Conservation (phyloP, 305 asterid species). For the Caryopteris hybrid region DNA sequence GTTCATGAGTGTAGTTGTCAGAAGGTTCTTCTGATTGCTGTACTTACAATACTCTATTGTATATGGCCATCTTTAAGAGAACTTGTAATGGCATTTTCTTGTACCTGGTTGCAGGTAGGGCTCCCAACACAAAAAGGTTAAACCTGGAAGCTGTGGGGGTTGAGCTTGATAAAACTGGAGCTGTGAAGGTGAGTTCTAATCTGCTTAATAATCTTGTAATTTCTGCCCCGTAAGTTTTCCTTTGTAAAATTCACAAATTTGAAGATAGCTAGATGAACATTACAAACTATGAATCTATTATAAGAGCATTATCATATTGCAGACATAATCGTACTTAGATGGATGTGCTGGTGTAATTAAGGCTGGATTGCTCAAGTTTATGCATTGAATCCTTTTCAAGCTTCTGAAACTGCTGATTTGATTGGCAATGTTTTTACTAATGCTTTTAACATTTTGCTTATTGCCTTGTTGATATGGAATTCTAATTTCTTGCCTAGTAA, state of each 20-base stretch:
- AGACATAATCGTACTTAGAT: not conserved
- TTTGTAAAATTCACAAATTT: not conserved
- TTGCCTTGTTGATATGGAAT: not conserved
- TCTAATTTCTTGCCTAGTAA: not conserved
- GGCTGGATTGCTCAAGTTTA: not conserved
- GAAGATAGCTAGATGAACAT: not conserved
- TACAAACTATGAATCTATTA: not conserved
- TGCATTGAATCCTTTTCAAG: not conserved
- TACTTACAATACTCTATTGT: not conserved
- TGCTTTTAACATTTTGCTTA: constrained; percentile 4
- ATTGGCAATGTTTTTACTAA: not conserved
- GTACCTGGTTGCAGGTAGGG: constrained; percentile 62
- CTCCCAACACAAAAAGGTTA: constrained; percentile 84
- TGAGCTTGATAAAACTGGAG: constrained; percentile 68
- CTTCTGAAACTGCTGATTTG: not conserved
- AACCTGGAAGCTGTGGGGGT: constrained; percentile 87
- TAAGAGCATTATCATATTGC: not conserved
- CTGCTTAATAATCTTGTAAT: not conserved
- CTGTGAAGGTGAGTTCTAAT: constrained; percentile 59
- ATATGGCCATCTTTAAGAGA: not conserved
- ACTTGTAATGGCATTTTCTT: constrained; percentile 8
- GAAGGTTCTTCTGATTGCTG: not conserved
- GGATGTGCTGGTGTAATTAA: not conserved
- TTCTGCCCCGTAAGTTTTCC: not conserved
- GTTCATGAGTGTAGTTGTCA: not conserved